These are phyloP conservation scores for Parasitella parasitica DNA, from an alignment of 371 early-diverging fungal species.

Conservation along the genomic window DNA sequence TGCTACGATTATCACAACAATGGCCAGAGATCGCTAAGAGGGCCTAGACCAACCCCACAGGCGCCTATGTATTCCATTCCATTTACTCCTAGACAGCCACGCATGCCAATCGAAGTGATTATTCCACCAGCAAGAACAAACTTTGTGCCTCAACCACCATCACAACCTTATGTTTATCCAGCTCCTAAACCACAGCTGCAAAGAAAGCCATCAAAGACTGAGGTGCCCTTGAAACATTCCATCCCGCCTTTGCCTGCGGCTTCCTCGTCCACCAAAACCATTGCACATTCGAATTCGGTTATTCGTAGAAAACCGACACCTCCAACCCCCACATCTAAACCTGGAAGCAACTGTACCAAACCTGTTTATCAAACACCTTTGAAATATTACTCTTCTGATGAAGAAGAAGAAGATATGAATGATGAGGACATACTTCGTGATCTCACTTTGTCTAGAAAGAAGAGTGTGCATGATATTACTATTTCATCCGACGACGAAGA, in stretches of 20 bases:
- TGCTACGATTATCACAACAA: not conserved
- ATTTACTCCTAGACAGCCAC: conserved; percentile 4
- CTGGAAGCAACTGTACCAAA: not conserved
- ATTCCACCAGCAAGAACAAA: not conserved
- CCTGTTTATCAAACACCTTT: not conserved
- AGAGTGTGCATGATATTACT: conserved; percentile 8
- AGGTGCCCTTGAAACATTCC: not conserved
- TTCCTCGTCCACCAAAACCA: not conserved
- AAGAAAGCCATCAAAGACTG: conserved; percentile 18
- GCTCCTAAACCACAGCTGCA: conserved; percentile 3
- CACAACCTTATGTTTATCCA: conserved; percentile 3
- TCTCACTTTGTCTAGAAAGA: not conserved
- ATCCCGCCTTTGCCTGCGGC: not conserved
- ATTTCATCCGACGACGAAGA: conserved; percentile 5
- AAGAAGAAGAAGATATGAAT: not conserved
- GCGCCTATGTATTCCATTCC: not conserved
- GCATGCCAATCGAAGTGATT: not conserved
- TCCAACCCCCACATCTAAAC: not conserved
- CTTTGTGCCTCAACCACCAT: not conserved
- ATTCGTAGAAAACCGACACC: not conserved
- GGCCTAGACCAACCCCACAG: conserved; percentile 9
- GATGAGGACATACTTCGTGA: conserved; percentile 1
- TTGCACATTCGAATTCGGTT: not conserved
- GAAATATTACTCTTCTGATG: not conserved
- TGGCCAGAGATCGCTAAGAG: not conserved